phyloP scores from a whole-genome alignment of 176 grass and related monocot species.

The Avena eriantha region DNA sequence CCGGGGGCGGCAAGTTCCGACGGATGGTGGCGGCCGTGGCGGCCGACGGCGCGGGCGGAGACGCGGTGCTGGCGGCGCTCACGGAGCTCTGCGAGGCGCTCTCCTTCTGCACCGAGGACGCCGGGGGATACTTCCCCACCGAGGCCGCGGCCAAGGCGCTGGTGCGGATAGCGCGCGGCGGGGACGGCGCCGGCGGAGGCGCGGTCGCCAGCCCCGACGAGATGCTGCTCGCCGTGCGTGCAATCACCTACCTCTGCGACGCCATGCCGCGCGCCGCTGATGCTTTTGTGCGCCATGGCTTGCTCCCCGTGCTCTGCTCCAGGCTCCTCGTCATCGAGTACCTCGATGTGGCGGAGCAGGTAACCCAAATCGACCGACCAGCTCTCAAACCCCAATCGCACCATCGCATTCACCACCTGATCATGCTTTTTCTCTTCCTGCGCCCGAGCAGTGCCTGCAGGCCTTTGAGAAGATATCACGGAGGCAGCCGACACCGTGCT shows the following conservation, averaged over 20 bases:
- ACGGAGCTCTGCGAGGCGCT: slow-evolving; percentile 92
- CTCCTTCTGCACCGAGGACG: slow-evolving; percentile 86
- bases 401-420: slow-evolving; percentile 28
- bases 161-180: slow-evolving; percentile 55
- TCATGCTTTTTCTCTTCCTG: neutral
- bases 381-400: neutral
- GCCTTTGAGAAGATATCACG: slow-evolving; percentile 94
- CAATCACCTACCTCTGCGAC: slow-evolving; percentile 93
- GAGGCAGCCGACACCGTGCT: slow-evolving; percentile 68
- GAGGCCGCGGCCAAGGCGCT: slow-evolving; percentile 70
- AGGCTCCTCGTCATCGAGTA: slow-evolving; percentile 77
- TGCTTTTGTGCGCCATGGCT: slow-evolving; percentile 73
- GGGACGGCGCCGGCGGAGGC: neutral
- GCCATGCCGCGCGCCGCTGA: slow-evolving; percentile 80
- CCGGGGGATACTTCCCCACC: slow-evolving; percentile 57
- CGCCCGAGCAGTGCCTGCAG: slow-evolving; percentile 71
- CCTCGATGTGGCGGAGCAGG: slow-evolving; percentile 94
- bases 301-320: slow-evolving; percentile 79
- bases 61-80: slow-evolving; percentile 53
- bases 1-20: slow-evolving; percentile 47
- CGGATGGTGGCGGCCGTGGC: slow-evolving; percentile 69
- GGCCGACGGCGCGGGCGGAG: slow-evolving; percentile 49
- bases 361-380: slow-evolving; percentile 19
- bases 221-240: slow-evolving; percentile 80
- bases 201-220: slow-evolving; percentile 56